Conservation (phyloP, 148 eudicot genomes). For the Heliamphora exappendiculata region DNA sequence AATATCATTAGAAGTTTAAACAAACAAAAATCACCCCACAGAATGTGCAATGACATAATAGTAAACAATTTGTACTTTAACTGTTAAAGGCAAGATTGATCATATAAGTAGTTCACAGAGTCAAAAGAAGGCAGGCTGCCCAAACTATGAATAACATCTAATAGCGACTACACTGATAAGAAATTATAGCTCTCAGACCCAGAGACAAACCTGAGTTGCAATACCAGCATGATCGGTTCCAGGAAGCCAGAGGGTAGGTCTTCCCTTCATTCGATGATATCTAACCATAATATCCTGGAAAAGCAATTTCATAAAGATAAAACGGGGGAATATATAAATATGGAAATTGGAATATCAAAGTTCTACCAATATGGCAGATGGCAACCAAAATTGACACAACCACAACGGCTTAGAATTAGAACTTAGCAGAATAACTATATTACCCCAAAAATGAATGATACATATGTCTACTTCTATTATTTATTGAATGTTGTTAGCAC, state of each 20-base stretch:
- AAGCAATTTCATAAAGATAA: slow-evolving; percentile 8
- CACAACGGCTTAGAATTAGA: background rate
- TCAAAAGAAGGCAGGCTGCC: background rate
- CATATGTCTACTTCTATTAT: background rate
- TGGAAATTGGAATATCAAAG: background rate
- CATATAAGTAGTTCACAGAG: background rate
- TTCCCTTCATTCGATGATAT: slow-evolving; percentile 95
- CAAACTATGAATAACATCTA: background rate
- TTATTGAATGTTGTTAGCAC: background rate
- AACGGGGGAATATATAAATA: background rate
- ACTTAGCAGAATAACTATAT: background rate
- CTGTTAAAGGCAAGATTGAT: background rate
- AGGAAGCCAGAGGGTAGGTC: slow-evolving; percentile 95
- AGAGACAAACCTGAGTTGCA: slow-evolving; percentile 85
- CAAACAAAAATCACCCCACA: background rate
- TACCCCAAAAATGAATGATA: background rate
- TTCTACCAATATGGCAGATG: background rate
- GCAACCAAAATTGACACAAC: background rate
- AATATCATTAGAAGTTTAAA: background rate
- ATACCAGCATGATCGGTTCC: slow-evolving; percentile 99
- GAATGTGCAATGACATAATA: background rate
- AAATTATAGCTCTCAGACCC: slow-evolving; percentile 2
- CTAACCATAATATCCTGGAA: slow-evolving; percentile 91
- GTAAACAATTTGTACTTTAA: background rate
- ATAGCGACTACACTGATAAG: background rate